Percentiles rank a stretch among this genome's conserved stretches.
These are phyloP conservation scores for Sutorius eximius DNA, from an alignment of 1,284 basidiomycete genomes.

Conservation along the genomic window DNA sequence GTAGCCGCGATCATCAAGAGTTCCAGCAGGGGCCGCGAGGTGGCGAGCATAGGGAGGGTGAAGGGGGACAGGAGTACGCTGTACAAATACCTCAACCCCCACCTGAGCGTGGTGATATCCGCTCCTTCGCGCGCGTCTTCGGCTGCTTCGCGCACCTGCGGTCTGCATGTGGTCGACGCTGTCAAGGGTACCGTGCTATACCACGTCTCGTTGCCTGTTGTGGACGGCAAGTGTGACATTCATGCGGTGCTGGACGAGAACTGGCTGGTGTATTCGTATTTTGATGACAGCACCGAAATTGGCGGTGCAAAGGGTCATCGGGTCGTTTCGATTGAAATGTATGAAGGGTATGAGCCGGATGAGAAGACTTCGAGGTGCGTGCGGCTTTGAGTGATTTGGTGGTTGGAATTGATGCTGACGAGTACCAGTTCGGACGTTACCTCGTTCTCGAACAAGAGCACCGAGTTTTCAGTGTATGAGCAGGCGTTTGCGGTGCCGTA, in stretches of 20 bases:
- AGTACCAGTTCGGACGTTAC: constrained; percentile 66
- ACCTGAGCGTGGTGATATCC: constrained; percentile 70
- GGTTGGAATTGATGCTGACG: not conserved
- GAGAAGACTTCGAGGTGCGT: constrained; percentile 70
- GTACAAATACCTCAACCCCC: constrained; percentile 94
- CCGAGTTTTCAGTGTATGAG: constrained; percentile 58
- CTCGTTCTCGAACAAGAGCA: constrained; percentile 57
- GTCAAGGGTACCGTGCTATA: constrained; percentile 79
- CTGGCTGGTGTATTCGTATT: constrained; percentile 90
- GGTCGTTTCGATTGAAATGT: constrained; percentile 83
- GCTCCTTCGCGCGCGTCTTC: constrained; percentile 23
- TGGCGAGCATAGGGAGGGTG: constrained; percentile 83
- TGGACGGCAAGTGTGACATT: constrained; percentile 56
- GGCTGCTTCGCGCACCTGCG: constrained; percentile 40
- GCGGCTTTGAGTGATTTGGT: not conserved
- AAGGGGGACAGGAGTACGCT: constrained; percentile 85
- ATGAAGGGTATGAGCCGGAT: constrained; percentile 68
- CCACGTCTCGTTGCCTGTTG: constrained; percentile 52
- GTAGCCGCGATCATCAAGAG: constrained; percentile 52
- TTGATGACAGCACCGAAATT: constrained; percentile 54
- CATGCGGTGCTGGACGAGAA: constrained; percentile 81
- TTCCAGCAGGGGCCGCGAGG: constrained; percentile 42
- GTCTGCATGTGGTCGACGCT: constrained; percentile 76
- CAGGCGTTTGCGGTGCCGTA: constrained; percentile 74
- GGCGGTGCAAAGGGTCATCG: constrained; percentile 64